These are phyloP conservation scores for Solanum sparsipilum DNA, from an alignment of 257 asterid genomes.

Conservation along the genomic window DNA sequence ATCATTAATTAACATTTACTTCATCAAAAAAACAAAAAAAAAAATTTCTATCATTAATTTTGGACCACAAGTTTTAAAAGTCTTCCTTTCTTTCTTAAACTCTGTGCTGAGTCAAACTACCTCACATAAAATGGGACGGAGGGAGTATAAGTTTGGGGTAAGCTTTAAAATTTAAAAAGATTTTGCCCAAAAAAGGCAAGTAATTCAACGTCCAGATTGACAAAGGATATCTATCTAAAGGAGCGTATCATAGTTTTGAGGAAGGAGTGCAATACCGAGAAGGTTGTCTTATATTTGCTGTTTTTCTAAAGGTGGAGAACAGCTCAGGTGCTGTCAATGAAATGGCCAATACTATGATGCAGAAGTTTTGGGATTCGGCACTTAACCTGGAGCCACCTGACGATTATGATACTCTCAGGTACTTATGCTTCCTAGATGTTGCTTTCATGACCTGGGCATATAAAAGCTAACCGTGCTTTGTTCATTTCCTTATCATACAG, in stretches of 20 bases:
- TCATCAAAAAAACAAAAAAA: too few species aligned
- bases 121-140: too few species aligned
- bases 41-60: too few species aligned
- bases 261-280: background rate
- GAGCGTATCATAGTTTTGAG: background rate
- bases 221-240: background rate
- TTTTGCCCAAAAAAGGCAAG: background rate
- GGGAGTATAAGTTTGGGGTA: background rate
- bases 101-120: too few species aligned
- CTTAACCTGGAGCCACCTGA: conserved; percentile 74
- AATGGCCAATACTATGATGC: conserved; percentile 74
- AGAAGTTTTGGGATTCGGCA: conserved; percentile 98
- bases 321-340: conserved; percentile 68
- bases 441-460: background rate
- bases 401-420: conserved; percentile 81
- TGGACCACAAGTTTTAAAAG: too few species aligned
- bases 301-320: conserved; percentile 56
- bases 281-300: background rate
- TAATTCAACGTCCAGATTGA: background rate
- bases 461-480: background rate
- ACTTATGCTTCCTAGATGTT: background rate
- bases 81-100: too few species aligned
- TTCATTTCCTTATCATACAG: conserved; percentile 29
- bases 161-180: background rate
- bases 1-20: too few species aligned